Conservation (phyloP, 1,284 basidiomycete species). For the Mycena citricolor region DNA sequence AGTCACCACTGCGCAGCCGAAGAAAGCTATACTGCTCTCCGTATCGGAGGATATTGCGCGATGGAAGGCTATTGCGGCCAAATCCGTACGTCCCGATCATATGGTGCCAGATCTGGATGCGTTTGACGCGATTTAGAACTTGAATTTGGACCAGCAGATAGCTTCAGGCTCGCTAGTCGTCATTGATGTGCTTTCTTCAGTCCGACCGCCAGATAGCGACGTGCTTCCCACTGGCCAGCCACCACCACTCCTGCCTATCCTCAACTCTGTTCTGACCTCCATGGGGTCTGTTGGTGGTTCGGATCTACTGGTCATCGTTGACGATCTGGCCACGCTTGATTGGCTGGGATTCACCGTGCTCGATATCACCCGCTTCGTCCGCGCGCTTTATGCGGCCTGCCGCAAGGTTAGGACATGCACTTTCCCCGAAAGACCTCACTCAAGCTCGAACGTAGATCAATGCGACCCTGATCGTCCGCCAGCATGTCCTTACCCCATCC, state of each 20-base stretch:
- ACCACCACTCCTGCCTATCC: constrained; percentile 33
- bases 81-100: constrained; percentile 45
- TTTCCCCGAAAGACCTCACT: not conserved
- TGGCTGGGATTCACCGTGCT: constrained; percentile 60
- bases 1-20: constrained; percentile 32
- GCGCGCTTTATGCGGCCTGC: constrained; percentile 57
- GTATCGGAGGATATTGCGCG: constrained; percentile 53
- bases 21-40: constrained; percentile 47
- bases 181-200: constrained; percentile 45
- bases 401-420: constrained; percentile 42
- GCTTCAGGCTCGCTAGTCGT: constrained; percentile 47
- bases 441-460: constrained; percentile 39
- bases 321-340: constrained; percentile 62
- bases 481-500: constrained; percentile 52
- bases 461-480: constrained; percentile 56
- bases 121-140: constrained; percentile 40
- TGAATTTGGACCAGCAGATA: constrained; percentile 50
- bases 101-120: not conserved
- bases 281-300: no score
- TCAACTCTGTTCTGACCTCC: constrained; percentile 32
- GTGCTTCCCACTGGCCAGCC: constrained; percentile 18
- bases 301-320: constrained; percentile 55
- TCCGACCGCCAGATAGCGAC: constrained; percentile 23
- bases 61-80: constrained; percentile 62
- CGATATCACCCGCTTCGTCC: constrained; percentile 53